Percentiles rank a stretch among this genome's conserved stretches.
Conservation (phyloP, 1,284 basidiomycete genomes). For the Amylostereum areolatum region DNA sequence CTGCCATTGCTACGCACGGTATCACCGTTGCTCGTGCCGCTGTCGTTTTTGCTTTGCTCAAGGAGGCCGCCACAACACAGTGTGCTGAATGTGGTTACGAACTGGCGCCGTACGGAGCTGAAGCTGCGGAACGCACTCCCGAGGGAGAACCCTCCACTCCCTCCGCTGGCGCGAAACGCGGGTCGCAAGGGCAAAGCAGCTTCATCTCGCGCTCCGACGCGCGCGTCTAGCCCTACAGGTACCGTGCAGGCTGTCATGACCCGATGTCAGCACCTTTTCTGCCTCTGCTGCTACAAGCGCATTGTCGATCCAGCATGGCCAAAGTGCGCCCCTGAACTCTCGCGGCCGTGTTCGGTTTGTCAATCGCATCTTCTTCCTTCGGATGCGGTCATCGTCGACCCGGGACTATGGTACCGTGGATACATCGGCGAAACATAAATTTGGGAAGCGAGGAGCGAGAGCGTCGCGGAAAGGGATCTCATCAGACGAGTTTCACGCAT, state of each 20-base stretch:
- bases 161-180: slow-evolving; percentile 45
- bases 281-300: slow-evolving; percentile 73
- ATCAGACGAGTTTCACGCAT: slow-evolving; percentile 63
- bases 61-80: slow-evolving; percentile 81
- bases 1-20: slow-evolving; percentile 77
- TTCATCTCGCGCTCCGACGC: slow-evolving; percentile 59
- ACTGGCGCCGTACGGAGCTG: slow-evolving; percentile 50
- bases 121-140: slow-evolving; percentile 41
- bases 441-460: slow-evolving; percentile 63
- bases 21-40: slow-evolving; percentile 70
- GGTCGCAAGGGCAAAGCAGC: slow-evolving; percentile 52
- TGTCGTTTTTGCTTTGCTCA: slow-evolving; percentile 75
- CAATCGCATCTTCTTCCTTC: slow-evolving; percentile 51
- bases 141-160: slow-evolving; percentile 44
- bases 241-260: slow-evolving; percentile 68
- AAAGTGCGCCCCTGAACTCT: slow-evolving; percentile 49
- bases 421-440: slow-evolving; percentile 51
- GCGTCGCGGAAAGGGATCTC: slow-evolving; percentile 46
- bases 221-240: slow-evolving; percentile 57
- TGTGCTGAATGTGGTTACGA: slow-evolving; percentile 86
- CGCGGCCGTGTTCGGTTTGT: slow-evolving; percentile 71
- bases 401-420: slow-evolving; percentile 39
- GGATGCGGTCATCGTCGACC: slow-evolving; percentile 76
- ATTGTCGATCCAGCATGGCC: slow-evolving; percentile 79
- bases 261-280: slow-evolving; percentile 91